Evolutionary conservation across 441 rosid genomes (phyloP).

Genomic region (Pelargonium myrrhifolium): DNA sequence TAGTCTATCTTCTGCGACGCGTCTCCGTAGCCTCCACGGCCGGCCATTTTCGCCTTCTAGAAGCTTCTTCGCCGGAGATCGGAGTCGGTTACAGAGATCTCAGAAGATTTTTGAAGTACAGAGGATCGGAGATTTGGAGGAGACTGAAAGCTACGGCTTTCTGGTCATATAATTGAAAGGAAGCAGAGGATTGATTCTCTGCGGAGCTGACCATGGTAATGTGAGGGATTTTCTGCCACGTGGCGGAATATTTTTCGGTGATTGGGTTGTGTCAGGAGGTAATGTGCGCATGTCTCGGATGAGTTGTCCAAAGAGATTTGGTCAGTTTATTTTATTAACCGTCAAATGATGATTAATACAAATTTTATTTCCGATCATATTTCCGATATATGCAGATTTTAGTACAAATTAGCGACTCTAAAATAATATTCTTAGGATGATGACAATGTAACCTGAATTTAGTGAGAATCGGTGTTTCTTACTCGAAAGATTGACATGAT

Average conservation of each 20-base stretch:
- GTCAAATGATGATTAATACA: neutral
- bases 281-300: constrained; percentile 15
- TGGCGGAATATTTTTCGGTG: neutral
- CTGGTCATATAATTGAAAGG: neutral
- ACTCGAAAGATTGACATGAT: too few species aligned
- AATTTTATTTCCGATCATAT: neutral
- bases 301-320: constrained; percentile 8
- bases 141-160: neutral
- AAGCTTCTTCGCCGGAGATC: neutral
- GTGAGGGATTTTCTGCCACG: neutral
- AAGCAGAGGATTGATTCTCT: neutral
- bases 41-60: constrained; percentile 31
- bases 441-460: too few species aligned
- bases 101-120: neutral
- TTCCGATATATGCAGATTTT: neutral
- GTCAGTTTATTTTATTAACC: neutral
- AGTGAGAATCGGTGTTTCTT: too few species aligned
- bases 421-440: too few species aligned
- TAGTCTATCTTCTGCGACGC: constrained; percentile 67
- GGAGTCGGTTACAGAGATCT: neutral
- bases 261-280: constrained; percentile 12
- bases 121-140: neutral
- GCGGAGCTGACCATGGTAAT: neutral
- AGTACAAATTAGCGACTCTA: too few species aligned
- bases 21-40: constrained; percentile 70